Evolutionary conservation across 495 filamentous ascomycete species (phyloP), one percentile per base, ranked within the genome.

Genomic region (Aspergillus affinis): DNA sequence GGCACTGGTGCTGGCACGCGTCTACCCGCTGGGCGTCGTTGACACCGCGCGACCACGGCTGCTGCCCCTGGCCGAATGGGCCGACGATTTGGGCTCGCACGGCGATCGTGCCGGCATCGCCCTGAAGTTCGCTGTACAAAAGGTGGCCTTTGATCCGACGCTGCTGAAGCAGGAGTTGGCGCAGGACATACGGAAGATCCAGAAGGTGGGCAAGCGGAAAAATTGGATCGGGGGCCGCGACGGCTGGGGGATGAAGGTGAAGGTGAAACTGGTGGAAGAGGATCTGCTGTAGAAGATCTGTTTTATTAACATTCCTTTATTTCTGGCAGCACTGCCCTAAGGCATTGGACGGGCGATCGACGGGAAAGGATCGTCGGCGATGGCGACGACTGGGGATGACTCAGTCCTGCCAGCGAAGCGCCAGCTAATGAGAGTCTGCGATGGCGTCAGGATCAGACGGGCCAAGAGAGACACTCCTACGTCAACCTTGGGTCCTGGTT

Each of bases 191-290:
- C 62, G 63, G 36, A 72, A 69, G 54, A 65, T 74, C 41, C 48
- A 66, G 45, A 74, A 74, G 53, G 71, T 74, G 1, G 71, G 71
- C 2, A 74, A 74, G 32, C 64, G 64, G 45, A 74, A 74, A 66
- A 60, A 74, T 36, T 74, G 71, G 71, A 68, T 74, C 51, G 71
- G 69, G 15, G 71, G 71, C 3, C 49, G 55, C 5, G 53, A 73
- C 55, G 71, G 69, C 20, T 74, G 71, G 71, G 71, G 71, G 3
- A 54, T 74, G 26, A 72, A 69, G 51, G 61, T 74, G 8, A 23
- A 58, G 23, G 67, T 74, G 21, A 60, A 48, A 1, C 62, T 73
- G 6, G 46, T 61, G 20, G 69, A 72, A 46, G 65, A 50, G 21
- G 55, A 57, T 29, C 46, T 57, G 26, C 55, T 57, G 21, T 57